These are phyloP conservation scores for Thielaviopsis euricoi DNA, from an alignment of 2,329 filamentous ascomycete species.

Conservation along the genomic window DNA sequence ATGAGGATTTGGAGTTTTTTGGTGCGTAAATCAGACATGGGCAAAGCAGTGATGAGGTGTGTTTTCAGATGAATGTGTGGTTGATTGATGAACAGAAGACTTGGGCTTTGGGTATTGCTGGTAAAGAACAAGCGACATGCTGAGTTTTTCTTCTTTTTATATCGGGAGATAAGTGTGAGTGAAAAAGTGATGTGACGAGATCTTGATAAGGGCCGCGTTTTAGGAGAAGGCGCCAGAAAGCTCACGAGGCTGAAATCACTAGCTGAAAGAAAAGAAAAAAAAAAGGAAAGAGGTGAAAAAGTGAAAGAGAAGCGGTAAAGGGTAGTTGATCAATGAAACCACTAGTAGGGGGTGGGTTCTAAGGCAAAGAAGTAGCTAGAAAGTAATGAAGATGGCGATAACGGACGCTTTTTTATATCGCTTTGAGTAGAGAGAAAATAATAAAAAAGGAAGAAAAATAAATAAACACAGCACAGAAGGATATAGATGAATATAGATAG, in stretches of 20 bases:
- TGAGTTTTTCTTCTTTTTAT: neutral
- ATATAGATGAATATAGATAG: neutral
- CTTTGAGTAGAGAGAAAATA: neutral
- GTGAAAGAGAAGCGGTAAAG: neutral
- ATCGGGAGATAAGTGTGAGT: neutral
- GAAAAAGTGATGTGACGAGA: neutral
- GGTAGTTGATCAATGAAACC: too few relatives aligned
- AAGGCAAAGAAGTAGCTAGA: neutral
- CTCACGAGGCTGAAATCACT: neutral
- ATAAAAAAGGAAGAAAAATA: neutral
- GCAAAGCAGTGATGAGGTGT: neutral
- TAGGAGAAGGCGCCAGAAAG: neutral
- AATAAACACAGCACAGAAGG: neutral
- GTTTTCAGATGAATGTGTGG: neutral
- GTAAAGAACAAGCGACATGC: neutral
- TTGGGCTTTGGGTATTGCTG: neutral
- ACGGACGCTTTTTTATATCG: neutral
- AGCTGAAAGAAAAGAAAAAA: neutral
- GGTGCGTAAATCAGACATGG: constrained; percentile 2
- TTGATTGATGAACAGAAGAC: neutral
- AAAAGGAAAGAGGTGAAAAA: neutral
- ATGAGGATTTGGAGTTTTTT: constrained; percentile 1
- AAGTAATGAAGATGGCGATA: neutral
- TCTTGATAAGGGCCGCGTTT: neutral
- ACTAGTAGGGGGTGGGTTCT: too few relatives aligned